Conservation (phyloP, 1,284 basidiomycete genomes). For the Singerocomus inundabilis region DNA sequence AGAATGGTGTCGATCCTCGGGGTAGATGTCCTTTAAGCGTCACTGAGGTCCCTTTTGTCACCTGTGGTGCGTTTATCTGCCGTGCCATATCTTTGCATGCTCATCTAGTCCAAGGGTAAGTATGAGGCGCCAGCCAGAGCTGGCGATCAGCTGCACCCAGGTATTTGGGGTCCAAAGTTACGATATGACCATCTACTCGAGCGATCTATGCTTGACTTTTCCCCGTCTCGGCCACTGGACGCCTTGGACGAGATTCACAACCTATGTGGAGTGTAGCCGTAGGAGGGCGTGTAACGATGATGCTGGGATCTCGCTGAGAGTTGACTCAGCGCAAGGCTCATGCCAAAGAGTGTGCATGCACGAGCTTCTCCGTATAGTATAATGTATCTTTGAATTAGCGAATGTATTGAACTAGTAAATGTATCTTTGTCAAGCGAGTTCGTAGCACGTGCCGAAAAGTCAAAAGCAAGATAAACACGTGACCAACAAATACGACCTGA, state of each 20-base stretch:
- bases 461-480: constrained; percentile 26
- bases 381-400: background rate
- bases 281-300: background rate
- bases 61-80: constrained; percentile 8
- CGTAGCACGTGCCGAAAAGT: constrained; percentile 14
- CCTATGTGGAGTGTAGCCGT: constrained; percentile 1
- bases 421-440: background rate
- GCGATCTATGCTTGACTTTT: background rate
- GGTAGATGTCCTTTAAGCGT: constrained; percentile 2
- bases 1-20: background rate
- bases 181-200: background rate
- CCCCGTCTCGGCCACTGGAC: background rate
- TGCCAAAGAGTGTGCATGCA: background rate
- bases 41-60: background rate
- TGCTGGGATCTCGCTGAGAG: background rate
- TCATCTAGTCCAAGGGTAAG: constrained; percentile 7
- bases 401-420: background rate
- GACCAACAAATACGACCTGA: constrained; percentile 78
- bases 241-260: background rate
- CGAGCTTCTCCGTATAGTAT: background rate
- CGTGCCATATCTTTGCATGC: background rate
- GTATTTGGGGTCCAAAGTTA: background rate
- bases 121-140: constrained; percentile 13
- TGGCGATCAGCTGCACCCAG: constrained; percentile 9
- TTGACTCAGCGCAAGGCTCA: background rate